These are phyloP conservation scores for Groenewaldozyma salmanticensis DNA, from an alignment of 805 yeast genomes.

Conservation along the genomic window DNA sequence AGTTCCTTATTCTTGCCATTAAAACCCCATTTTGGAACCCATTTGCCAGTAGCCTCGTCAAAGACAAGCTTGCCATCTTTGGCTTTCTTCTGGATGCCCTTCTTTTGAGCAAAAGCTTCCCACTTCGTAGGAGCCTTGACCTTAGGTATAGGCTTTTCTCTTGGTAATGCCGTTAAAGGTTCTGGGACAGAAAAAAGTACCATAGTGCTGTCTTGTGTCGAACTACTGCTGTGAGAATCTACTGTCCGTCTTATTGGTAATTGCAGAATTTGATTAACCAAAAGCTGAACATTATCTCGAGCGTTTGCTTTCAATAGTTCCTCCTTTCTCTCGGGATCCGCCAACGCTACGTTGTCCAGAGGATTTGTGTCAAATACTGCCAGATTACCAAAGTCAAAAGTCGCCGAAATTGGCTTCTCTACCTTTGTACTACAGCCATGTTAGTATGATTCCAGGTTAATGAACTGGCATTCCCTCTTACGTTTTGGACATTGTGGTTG, in stretches of 20 bases:
- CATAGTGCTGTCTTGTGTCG: conserved; percentile 54
- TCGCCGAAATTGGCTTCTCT: conserved; percentile 82
- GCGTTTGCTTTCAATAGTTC: conserved; percentile 53
- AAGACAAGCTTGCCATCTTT: conserved; percentile 81
- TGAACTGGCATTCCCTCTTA: no score
- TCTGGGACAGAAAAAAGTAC: conserved; percentile 79
- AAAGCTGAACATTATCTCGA: conserved; percentile 86
- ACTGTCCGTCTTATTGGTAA: conserved; percentile 84
- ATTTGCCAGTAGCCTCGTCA: conserved; percentile 83
- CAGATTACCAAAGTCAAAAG: conserved; percentile 82
- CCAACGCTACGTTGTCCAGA: conserved; percentile 49
- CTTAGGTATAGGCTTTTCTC: conserved; percentile 94
- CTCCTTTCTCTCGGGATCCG: conserved; percentile 50
- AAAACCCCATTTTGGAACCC: conserved; percentile 99
- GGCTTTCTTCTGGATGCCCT: conserved; percentile 86
- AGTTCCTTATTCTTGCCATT: conserved; percentile 81
- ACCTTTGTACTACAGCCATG: conserved; percentile 31
- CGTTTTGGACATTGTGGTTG: no score
- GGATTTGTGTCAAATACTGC: conserved; percentile 89
- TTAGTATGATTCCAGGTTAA: no score
- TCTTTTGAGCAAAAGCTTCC: conserved; percentile 93
- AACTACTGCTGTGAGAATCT: conserved; percentile 50
- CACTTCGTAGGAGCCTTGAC: conserved; percentile 88
- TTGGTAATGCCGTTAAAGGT: conserved; percentile 71
- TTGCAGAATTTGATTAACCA: conserved; percentile 82